phyloP scores from a whole-genome alignment of 257 asterid species.

The Cruciata laevipes region DNA sequence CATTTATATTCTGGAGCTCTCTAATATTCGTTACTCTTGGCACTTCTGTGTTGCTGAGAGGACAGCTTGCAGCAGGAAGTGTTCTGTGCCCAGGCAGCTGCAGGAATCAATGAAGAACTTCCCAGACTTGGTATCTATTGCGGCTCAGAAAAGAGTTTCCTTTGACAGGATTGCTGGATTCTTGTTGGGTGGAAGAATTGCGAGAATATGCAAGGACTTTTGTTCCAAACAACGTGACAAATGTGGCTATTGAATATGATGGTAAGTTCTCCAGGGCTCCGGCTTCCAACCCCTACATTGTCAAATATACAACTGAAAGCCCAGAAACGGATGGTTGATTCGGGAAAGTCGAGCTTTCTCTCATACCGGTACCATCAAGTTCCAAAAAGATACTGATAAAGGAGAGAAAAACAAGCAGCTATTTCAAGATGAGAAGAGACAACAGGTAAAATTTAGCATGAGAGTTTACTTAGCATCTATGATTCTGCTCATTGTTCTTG shows the following conservation, averaged over 20 bases:
- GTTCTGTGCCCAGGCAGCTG: conserved; percentile 73
- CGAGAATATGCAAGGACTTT: conserved; percentile 48
- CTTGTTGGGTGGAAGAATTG: conserved; percentile 51
- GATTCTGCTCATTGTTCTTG: conserved; percentile 77
- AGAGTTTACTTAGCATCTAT: conserved; percentile 84
- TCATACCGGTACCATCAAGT: conserved; percentile 53
- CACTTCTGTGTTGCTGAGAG: conserved; percentile 58
- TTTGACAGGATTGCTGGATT: conserved; percentile 63
- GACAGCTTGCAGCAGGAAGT: conserved; percentile 69
- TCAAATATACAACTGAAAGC: conserved; percentile 44
- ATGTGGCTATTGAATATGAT: conserved; percentile 55
- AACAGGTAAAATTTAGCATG: conserved; percentile 93
- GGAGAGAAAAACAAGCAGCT: conserved; percentile 90
- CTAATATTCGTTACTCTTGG: conserved; percentile 72
- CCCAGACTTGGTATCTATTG: conserved; percentile 75
- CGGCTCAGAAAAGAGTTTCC: conserved; percentile 79
- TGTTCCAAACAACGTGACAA: conserved; percentile 40
- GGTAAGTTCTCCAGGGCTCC: conserved; percentile 59
- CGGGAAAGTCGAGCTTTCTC: conserved; percentile 72
- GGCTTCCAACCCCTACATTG: conserved; percentile 41
- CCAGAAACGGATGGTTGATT: conserved; percentile 62
- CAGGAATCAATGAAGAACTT: conserved; percentile 70
- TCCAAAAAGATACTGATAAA: conserved; percentile 64
- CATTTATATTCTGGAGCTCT: conserved; percentile 75
- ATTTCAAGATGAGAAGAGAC: conserved; percentile 98